Percentiles rank a stretch among this genome's conserved stretches.
phyloP scores from a whole-genome alignment of 192 early-diverging fungal species.

The Linderina pennispora region DNA sequence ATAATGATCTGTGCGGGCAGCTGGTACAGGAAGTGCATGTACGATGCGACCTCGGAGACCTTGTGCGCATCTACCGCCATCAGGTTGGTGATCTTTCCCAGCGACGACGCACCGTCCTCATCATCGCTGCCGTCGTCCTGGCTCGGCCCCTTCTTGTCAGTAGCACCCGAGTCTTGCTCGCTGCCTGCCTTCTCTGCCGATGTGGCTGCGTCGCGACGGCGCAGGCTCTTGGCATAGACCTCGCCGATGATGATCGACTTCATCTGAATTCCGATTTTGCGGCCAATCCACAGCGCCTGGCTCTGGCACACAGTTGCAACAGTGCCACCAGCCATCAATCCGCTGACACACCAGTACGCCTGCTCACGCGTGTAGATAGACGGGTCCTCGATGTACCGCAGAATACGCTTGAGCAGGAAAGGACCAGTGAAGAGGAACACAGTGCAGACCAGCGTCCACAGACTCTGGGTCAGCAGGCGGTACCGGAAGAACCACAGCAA shows the following conservation, averaged over 20 bases:
- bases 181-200: slow-evolving; percentile 4
- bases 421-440: slow-evolving; percentile 50
- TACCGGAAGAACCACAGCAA: slow-evolving; percentile 47
- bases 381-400: slow-evolving; percentile 55
- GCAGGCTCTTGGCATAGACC: slow-evolving; percentile 63
- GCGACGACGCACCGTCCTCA: slow-evolving; percentile 34
- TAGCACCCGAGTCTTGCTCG: background rate
- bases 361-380: slow-evolving; percentile 42
- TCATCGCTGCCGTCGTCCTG: too few relatives aligned
- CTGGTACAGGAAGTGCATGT: slow-evolving; percentile 55
- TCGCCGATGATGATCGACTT: slow-evolving; percentile 61
- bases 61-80: slow-evolving; percentile 67
- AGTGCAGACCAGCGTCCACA: slow-evolving; percentile 44
- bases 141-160: background rate
- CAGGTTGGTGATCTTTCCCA: slow-evolving; percentile 64
- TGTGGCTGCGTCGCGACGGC: slow-evolving; percentile 45
- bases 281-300: slow-evolving; percentile 65
- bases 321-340: slow-evolving; percentile 47
- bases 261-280: slow-evolving; percentile 59
- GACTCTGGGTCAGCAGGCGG: slow-evolving; percentile 41
- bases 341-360: slow-evolving; percentile 59
- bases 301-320: slow-evolving; percentile 51
- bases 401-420: slow-evolving; percentile 52
- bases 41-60: slow-evolving; percentile 51
- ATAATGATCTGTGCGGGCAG: slow-evolving; percentile 61